Conservation (phyloP, 192 early-diverging fungal genomes). For the Podila epicladia region DNA sequence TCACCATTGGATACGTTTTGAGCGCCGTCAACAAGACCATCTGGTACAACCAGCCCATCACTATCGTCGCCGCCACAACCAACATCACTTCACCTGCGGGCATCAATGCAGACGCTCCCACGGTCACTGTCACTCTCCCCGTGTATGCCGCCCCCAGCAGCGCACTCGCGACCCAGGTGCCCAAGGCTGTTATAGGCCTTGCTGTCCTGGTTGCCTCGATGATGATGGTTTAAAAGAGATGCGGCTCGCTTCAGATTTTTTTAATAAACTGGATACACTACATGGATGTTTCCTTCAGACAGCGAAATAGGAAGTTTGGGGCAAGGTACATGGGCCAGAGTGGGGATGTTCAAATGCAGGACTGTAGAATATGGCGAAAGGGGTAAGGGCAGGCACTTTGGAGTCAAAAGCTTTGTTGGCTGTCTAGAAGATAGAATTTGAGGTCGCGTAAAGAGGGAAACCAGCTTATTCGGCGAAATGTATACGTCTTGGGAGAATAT, state of each 20-base stretch:
- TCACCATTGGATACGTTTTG: conserved; percentile 31
- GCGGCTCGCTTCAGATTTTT: neutral
- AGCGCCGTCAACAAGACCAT: conserved; percentile 14
- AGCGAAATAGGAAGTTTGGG: too few relatives aligned
- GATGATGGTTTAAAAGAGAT: conserved; percentile 16
- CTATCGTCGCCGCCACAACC: conserved; percentile 10
- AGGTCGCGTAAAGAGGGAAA: too few relatives aligned
- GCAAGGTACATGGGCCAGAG: too few relatives aligned
- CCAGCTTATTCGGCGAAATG: too few relatives aligned
- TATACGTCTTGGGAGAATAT: too few relatives aligned
- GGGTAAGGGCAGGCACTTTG: too few relatives aligned
- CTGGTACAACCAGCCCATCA: conserved; percentile 28
- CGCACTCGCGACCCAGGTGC: conserved; percentile 16
- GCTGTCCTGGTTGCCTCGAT: conserved; percentile 20
- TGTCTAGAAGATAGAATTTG: too few relatives aligned
- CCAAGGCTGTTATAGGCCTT: conserved; percentile 21
- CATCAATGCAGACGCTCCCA: conserved; percentile 2
- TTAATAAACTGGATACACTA: neutral
- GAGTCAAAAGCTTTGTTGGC: too few relatives aligned
- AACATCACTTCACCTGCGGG: conserved; percentile 20
- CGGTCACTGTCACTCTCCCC: conserved; percentile 17
- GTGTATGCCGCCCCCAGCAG: conserved; percentile 17
- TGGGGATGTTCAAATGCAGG: too few relatives aligned
- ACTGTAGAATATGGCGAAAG: too few relatives aligned
- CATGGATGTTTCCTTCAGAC: too few relatives aligned